A percentile compares a stretch with the other conserved stretches of the same genome.
These are phyloP conservation scores for Pseudocercospora vitis DNA, from an alignment of 2,329 filamentous ascomycete genomes.

Conservation along the genomic window DNA sequence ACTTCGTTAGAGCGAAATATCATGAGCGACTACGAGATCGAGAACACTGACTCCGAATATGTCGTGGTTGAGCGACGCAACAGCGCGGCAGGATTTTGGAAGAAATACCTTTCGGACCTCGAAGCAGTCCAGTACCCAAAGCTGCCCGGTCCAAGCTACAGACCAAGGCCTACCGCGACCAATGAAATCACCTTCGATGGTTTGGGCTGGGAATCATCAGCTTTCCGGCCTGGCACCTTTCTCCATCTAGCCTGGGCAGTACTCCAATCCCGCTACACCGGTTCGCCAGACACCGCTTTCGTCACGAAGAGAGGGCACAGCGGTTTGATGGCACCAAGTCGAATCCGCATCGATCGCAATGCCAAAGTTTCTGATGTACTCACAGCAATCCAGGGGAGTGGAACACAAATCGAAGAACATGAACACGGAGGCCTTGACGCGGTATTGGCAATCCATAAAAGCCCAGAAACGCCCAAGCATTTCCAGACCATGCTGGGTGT, in stretches of 20 bases:
- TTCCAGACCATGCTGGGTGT: neutral
- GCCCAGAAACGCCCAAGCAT: neutral
- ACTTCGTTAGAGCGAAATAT: neutral
- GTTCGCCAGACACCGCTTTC: neutral
- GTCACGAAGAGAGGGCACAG: conserved; percentile 3
- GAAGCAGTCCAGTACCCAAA: neutral
- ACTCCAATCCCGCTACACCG: neutral
- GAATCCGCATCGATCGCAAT: neutral
- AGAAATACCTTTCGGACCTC: neutral
- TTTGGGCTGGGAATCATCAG: neutral
- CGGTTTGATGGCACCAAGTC: neutral
- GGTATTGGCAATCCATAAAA: neutral
- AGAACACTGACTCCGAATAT: neutral
- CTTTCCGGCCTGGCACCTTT: neutral
- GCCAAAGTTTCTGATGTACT: neutral
- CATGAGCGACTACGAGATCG: neutral
- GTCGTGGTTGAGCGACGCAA: neutral
- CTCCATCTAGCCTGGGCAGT: neutral
- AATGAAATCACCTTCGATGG: neutral
- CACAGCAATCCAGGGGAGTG: neutral
- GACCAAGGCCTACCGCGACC: neutral
- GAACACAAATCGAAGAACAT: neutral
- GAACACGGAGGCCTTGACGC: neutral
- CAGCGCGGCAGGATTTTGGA: neutral
- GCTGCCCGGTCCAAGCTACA: neutral